A percentile compares a stretch with the other conserved stretches of the same genome.
Conservation (phyloP, 805 yeast species). For the Tetrapisispora phaffii region DNA sequence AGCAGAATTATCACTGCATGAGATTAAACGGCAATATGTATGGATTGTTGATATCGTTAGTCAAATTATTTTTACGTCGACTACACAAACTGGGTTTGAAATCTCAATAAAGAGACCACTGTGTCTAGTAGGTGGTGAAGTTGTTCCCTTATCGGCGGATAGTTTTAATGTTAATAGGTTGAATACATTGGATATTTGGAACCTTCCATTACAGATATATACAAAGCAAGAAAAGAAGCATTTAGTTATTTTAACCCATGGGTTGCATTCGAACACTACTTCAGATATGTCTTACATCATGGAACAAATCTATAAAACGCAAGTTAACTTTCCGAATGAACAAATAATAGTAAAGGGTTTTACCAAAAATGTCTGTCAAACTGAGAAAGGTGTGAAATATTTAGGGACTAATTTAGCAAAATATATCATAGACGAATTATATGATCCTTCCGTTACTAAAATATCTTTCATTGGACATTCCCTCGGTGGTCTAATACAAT, state of each 20-base stretch:
- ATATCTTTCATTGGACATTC: constrained; percentile 76
- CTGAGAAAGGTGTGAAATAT: constrained; percentile 70
- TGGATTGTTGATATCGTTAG: constrained; percentile 68
- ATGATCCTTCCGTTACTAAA: constrained; percentile 36
- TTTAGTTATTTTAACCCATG: constrained; percentile 65
- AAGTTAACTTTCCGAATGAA: constrained; percentile 32
- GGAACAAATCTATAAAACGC: constrained; percentile 49
- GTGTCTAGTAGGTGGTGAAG: too few relatives aligned
- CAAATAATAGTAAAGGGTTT: constrained; percentile 54
- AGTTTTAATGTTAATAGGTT: constrained; percentile 40
- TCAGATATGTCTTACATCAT: constrained; percentile 68
- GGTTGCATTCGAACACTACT: constrained; percentile 65
- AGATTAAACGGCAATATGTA: constrained; percentile 43
- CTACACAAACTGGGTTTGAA: constrained; percentile 55
- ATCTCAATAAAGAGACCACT: constrained; percentile 30
- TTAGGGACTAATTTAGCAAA: constrained; percentile 66
- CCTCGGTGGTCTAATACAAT: constrained; percentile 67
- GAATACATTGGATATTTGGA: constrained; percentile 65
- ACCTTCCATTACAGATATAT: constrained; percentile 34
- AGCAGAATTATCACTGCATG: constrained; percentile 56
- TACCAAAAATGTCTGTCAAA: constrained; percentile 62
- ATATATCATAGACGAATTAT: constrained; percentile 41
- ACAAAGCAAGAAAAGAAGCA: constrained; percentile 38
- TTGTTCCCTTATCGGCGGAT: constrained; percentile 19
- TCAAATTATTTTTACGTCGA: constrained; percentile 58